Conservation (phyloP, 1,284 basidiomycete genomes). For the Melanopsichium pennsylvanicum region DNA sequence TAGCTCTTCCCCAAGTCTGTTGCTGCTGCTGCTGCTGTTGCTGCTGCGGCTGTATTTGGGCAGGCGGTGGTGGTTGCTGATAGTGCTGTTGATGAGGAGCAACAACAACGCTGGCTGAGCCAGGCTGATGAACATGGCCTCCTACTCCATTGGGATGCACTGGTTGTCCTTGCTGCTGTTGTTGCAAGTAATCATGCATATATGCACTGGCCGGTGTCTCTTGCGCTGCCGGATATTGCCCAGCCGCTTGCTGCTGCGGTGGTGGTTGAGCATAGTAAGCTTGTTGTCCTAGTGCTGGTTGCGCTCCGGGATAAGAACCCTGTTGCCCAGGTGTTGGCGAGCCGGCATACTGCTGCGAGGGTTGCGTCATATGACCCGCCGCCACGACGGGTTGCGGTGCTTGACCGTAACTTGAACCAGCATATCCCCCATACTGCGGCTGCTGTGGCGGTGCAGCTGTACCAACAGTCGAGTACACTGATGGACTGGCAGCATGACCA, state of each 20-base stretch:
- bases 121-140: slow-evolving; percentile 26
- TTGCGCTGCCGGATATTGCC: slow-evolving; percentile 32
- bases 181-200: slow-evolving; percentile 64
- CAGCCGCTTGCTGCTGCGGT: slow-evolving; percentile 49
- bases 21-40: slow-evolving; percentile 25
- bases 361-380: slow-evolving; percentile 37
- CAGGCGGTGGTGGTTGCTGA: too few relatives aligned
- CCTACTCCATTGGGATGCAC: slow-evolving; percentile 36
- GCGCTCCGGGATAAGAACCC: slow-evolving; percentile 11
- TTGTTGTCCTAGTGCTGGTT: slow-evolving; percentile 48
- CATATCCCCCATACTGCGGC: slow-evolving; percentile 32
- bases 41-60: slow-evolving; percentile 20
- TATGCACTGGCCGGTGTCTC: slow-evolving; percentile 56
- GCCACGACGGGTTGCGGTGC: slow-evolving; percentile 19
- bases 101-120: slow-evolving; percentile 23
- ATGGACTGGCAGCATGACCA: slow-evolving; percentile 36
- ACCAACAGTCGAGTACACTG: slow-evolving; percentile 35
- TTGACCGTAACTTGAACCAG: slow-evolving; percentile 15
- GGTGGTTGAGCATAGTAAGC: slow-evolving; percentile 50
- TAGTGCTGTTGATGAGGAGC: too few relatives aligned
- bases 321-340: slow-evolving; percentile 26
- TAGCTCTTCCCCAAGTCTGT: slow-evolving; percentile 30
- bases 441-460: slow-evolving; percentile 17
- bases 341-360: slow-evolving; percentile 16
- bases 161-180: slow-evolving; percentile 43